Evolutionary conservation across 345 rosid genomes (phyloP).

Genomic region (Ricinus communis): DNA sequence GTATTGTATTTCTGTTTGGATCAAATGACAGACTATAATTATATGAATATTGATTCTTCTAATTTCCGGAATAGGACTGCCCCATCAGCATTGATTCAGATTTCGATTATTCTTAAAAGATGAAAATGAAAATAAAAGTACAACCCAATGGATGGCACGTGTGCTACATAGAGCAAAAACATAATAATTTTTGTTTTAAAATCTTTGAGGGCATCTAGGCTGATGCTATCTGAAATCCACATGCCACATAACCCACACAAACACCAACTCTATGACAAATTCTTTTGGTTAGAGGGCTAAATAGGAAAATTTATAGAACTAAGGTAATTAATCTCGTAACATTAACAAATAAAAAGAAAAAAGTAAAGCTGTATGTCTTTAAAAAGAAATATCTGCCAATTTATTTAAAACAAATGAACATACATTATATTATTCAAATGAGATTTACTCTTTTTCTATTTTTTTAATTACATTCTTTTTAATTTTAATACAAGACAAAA

Average conservation of each 20-base stretch:
- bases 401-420: too few relatives aligned
- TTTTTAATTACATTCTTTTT: too few relatives aligned
- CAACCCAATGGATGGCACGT: constrained; percentile 5
- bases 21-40: not conserved
- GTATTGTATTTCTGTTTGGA: not conserved
- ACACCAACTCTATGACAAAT: too few relatives aligned
- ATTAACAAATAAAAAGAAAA: too few relatives aligned
- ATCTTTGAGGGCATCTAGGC: constrained; percentile 11
- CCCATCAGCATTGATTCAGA: not conserved
- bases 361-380: too few relatives aligned
- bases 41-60: not conserved
- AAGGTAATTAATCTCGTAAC: too few relatives aligned
- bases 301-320: too few relatives aligned
- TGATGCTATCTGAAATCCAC: constrained; percentile 4
- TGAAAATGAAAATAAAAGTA: not conserved
- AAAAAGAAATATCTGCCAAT: too few relatives aligned
- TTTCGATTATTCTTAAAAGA: not conserved
- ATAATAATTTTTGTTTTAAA: not conserved
- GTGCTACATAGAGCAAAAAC: not conserved
- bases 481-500: too few relatives aligned
- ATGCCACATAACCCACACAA: not conserved
- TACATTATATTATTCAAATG: too few relatives aligned
- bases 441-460: too few relatives aligned
- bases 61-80: not conserved
- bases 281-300: too few relatives aligned